These are phyloP conservation scores for Coprinellus micaceus DNA, from an alignment of 768 basidiomycete species.

Conservation along the genomic window DNA sequence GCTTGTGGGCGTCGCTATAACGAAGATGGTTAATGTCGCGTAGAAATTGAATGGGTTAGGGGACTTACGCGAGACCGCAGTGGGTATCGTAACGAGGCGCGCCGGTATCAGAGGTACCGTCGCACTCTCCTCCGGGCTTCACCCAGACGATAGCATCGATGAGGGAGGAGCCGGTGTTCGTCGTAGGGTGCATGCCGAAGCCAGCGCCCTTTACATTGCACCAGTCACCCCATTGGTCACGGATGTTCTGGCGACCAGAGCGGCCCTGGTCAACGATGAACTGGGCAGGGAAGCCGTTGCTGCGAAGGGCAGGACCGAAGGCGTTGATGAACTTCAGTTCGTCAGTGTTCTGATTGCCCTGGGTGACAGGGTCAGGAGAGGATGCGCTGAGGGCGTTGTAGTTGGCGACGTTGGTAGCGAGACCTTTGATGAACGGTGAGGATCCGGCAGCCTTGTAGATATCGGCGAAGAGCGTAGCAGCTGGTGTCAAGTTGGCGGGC, in stretches of 20 bases:
- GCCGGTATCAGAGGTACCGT: slow-evolving; percentile 56
- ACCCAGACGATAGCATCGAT: slow-evolving; percentile 65
- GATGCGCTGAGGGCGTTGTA: slow-evolving; percentile 44
- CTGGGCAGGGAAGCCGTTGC: slow-evolving; percentile 49
- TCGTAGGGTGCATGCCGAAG: slow-evolving; percentile 58
- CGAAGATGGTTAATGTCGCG: neutral
- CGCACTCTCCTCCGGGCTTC: slow-evolving; percentile 67
- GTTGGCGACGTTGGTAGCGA: slow-evolving; percentile 57
- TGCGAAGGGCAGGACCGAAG: slow-evolving; percentile 42
- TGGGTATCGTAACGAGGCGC: slow-evolving; percentile 50
- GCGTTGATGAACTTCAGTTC: slow-evolving; percentile 59
- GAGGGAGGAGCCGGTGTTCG: slow-evolving; percentile 47
- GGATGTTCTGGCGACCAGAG: slow-evolving; percentile 59
- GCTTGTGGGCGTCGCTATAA: slow-evolving; percentile 47
- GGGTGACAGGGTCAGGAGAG: slow-evolving; percentile 58
- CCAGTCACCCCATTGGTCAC: slow-evolving; percentile 61
- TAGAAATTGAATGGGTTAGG: neutral
- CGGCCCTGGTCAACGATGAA: slow-evolving; percentile 70
- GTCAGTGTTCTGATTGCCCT: slow-evolving; percentile 58
- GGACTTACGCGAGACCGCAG: slow-evolving; percentile 44
- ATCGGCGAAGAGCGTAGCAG: slow-evolving; percentile 50
- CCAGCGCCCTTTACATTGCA: slow-evolving; percentile 66
- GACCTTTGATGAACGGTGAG: slow-evolving; percentile 56
- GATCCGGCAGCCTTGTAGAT: slow-evolving; percentile 50
- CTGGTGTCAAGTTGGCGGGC: slow-evolving; percentile 59